Conservation (phyloP, 2,329 filamentous ascomycete species). For the Fusarium sp. region DNA sequence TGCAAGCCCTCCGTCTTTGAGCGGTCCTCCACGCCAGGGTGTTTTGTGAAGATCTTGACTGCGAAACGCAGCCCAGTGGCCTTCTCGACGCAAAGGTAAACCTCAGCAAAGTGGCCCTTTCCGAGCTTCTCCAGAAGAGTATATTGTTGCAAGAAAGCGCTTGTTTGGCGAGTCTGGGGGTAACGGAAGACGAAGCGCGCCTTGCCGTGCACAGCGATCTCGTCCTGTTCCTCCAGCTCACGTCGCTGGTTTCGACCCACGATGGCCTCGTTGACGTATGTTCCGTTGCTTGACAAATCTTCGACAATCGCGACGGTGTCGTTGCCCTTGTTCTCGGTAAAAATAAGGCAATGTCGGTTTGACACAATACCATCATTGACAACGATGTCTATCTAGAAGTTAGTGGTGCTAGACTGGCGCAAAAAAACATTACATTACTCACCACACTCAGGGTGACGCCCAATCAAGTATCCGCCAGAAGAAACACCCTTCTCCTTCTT, state of each 20-base stretch:
- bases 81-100: conserved; percentile 91
- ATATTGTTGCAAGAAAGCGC: conserved; percentile 87
- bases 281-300: conserved; percentile 95
- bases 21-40: conserved; percentile 81
- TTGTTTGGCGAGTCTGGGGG: conserved; percentile 78
- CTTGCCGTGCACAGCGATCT: conserved; percentile 86
- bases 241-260: conserved; percentile 92
- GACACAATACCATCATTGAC: conserved; percentile 85
- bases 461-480: conserved; percentile 89
- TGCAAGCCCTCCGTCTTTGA: conserved; percentile 88
- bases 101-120: conserved; percentile 94
- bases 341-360: conserved; percentile 82
- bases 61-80: conserved; percentile 84
- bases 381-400: conserved; percentile 66
- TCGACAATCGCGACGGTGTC: conserved; percentile 81
- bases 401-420: neutral
- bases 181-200: conserved; percentile 94
- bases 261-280: conserved; percentile 91
- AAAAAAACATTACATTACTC: conserved; percentile 50
- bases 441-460: conserved; percentile 94
- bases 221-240: conserved; percentile 88
- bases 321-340: conserved; percentile 68
- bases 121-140: conserved; percentile 85
- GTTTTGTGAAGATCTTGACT: conserved; percentile 94
- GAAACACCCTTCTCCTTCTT: conserved; percentile 71